A percentile compares a stretch with the other conserved stretches of the same genome.
These are phyloP conservation scores for Hymenoscyphus repandus DNA, from an alignment of 2,329 filamentous ascomycete species.

Conservation along the genomic window DNA sequence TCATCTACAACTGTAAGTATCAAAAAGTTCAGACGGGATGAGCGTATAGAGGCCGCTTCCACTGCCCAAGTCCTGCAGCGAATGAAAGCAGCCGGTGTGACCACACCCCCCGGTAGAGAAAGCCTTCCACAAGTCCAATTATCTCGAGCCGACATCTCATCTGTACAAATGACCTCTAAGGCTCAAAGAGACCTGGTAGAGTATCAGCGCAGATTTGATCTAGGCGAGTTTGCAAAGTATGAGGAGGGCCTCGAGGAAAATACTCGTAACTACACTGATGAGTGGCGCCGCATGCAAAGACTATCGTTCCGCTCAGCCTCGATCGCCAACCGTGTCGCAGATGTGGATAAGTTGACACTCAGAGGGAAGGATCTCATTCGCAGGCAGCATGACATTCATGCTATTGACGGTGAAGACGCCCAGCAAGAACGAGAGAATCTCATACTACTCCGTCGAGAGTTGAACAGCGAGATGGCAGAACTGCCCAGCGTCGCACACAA, in stretches of 20 bases:
- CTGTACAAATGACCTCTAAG: too few relatives aligned
- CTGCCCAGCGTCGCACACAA: slow-evolving; percentile 22
- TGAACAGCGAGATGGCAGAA: slow-evolving; percentile 27
- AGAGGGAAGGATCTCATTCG: slow-evolving; percentile 2
- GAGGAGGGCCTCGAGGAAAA: too few relatives aligned
- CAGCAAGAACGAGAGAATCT: slow-evolving; percentile 23
- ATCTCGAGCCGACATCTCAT: too few relatives aligned
- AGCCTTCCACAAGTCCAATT: slow-evolving; percentile 20
- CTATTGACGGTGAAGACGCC: neutral
- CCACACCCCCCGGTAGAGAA: slow-evolving; percentile 42
- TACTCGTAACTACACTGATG: too few relatives aligned
- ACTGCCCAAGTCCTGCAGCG: slow-evolving; percentile 34
- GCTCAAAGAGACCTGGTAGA: too few relatives aligned
- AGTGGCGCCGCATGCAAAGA: too few relatives aligned
- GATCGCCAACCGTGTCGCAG: neutral
- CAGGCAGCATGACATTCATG: neutral
- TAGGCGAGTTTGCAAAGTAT: too few relatives aligned
- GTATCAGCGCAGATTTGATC: too few relatives aligned
- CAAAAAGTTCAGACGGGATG: slow-evolving; percentile 35
- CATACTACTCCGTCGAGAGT: slow-evolving; percentile 16
- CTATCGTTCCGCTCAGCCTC: too few relatives aligned
- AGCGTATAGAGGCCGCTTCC: slow-evolving; percentile 44
- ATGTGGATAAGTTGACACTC: neutral
- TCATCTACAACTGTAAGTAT: slow-evolving; percentile 27
- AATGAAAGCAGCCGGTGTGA: slow-evolving; percentile 42